Evolutionary conservation across 768 basidiomycete genomes (phyloP), one percentile per base, ranked within the genome.

Genomic region (Lyophyllum semitale): DNA sequence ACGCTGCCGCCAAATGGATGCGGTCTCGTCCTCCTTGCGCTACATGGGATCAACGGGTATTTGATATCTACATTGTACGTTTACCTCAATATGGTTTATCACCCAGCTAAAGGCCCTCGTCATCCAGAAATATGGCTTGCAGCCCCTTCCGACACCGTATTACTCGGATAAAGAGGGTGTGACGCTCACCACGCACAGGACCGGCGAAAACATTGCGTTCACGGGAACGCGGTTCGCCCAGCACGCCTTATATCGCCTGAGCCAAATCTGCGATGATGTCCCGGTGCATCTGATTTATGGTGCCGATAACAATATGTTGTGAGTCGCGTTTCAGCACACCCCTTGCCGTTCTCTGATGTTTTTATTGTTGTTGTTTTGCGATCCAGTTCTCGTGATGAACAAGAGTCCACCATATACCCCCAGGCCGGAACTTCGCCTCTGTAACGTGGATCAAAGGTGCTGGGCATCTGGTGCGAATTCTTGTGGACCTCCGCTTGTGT

Each of bases 261-360:
- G 63, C 54, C 65, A 66, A 43, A 69, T 71, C 18, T 69, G 66
- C 41, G 55, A 56, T 18, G 51, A 58, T 18, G 30, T 68, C 1
- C 68, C 70, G 2, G 65, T 69, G 4, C 70, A 71, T 59, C 48
- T 71, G 33, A 67, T 71, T 6, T 71, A 60, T 50, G 70, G 70
- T 4, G 66, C 40, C 2, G 61, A 61, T n/a, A 66, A 67, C 27
- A 68, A 71, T 54, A 63, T 71, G 63, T 71, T 68, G 70, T 69
- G 12, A 55, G 70, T 63, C 4, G 13, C 6, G 9, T 22, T 18
- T 32, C 8, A 7, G 22, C 26, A 23, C 26, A 13, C 5, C 26
- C 37, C 51, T n/a, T 43, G n/a, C 9, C 17, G n/a, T 25, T 37
- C 48, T 33, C 6, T 32, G 32, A 22, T 37, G 8, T 42, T 22